Evolutionary conservation across 2,329 filamentous ascomycete species (phyloP), one percentile per base, ranked within the genome.

Genomic region (Corniculantispora saksenae): DNA sequence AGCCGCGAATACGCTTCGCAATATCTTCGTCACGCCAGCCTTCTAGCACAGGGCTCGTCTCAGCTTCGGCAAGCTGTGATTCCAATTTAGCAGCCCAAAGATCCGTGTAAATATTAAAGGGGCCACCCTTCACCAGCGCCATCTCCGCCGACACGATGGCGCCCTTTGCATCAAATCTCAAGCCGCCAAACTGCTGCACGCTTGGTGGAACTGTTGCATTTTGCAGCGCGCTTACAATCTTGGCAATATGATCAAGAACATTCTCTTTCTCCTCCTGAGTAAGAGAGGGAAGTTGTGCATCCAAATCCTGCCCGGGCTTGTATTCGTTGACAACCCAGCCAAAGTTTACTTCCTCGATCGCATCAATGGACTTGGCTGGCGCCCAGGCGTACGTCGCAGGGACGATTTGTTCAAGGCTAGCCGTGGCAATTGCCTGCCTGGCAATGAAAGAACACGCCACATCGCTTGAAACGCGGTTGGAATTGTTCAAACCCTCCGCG

Each of bases 401-500:
- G 1, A 74, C 50, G 9, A 72, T 56, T 2, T 32, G 23, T 0
- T 45, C 60, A 0, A 69, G 50, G 1, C 64, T 65, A 0, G 66
- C 63, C 13, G 53, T 59, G 19, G 23, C 40, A 2, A 72, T 58
- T 1, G 62, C 64, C 56, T 70, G 45, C 1, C 69, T 70, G 9
- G 67, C 68, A 19, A 75, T 64, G 9, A 60, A 50, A 35, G 69
- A 66, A 1, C 67, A 66, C 1, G 70, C 70, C 9, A 75, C 72
- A 15, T 74, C 72, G 48, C 73, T 75, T 61, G 73, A 66, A 5
- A 73, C 66, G 5, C 72, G 70, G 54, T 71, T 72, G 40, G 69
- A 38, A 25, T 73, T 69, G 67, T 72, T 72, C 12, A 72, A 35
- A 1, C 67, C 68, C 4, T 69, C 64, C 3, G 71, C 69, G 3